Conservation (phyloP, 345 rosid species). For the Pistacia vera region DNA sequence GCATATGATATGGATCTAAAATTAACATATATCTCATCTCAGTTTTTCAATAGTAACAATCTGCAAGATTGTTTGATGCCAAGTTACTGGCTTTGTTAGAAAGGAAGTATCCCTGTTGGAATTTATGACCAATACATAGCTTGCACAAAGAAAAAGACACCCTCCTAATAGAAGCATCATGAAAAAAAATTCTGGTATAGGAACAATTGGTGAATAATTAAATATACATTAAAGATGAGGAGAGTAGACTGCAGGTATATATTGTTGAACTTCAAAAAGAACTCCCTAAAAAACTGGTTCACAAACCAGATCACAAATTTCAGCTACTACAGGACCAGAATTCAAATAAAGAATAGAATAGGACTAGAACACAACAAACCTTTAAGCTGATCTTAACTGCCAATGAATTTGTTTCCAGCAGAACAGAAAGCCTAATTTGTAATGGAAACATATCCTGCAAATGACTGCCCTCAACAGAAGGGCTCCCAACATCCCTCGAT, state of each 20-base stretch:
- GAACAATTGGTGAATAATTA: neutral
- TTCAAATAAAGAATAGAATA: slow-evolving; percentile 12
- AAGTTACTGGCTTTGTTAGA: neutral
- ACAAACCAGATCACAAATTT: slow-evolving; percentile 1
- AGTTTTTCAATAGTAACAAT: neutral
- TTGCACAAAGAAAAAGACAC: neutral
- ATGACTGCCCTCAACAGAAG: slow-evolving; percentile 37
- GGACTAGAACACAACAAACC: slow-evolving; percentile 31
- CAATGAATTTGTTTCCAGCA: slow-evolving; percentile 42
- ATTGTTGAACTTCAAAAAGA: too few species aligned
- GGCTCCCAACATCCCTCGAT: slow-evolving; percentile 26
- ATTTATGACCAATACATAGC: neutral
- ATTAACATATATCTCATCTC: slow-evolving; percentile 16
- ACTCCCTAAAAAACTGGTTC: neutral
- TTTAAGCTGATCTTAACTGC: slow-evolving; percentile 50
- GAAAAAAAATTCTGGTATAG: neutral
- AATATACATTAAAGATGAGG: neutral
- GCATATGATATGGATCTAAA: slow-evolving; percentile 10
- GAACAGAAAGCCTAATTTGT: slow-evolving; percentile 55
- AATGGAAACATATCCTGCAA: slow-evolving; percentile 60
- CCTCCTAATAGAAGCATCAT: neutral
- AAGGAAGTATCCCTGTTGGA: neutral
- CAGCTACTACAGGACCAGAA: slow-evolving; percentile 10
- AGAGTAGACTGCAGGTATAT: too few species aligned
- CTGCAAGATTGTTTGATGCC: neutral